Evolutionary conservation across 352 stramenopile genomes (phyloP).

Genomic region (Globisporangium viniferum): DNA sequence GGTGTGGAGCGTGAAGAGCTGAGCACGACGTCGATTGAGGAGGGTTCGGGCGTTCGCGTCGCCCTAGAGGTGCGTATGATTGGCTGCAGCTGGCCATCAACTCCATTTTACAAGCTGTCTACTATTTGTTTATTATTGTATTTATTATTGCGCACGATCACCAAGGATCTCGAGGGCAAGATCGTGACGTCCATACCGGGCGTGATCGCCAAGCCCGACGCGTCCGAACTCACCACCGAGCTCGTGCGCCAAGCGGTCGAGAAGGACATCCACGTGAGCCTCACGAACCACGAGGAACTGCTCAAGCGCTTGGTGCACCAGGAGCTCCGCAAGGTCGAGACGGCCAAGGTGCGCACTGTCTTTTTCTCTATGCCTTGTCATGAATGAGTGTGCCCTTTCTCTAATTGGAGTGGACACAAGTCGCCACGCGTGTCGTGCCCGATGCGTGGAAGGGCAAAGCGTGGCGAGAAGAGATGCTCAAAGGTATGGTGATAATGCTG

Average conservation of each 20-base stretch:
- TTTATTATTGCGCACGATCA: slow-evolving; percentile 46
- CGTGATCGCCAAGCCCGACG: slow-evolving; percentile 65
- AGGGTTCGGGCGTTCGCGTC: no score
- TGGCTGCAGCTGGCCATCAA: no score
- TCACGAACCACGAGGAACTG: slow-evolving; percentile 86
- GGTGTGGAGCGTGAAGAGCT: no score
- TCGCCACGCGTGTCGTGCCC: slow-evolving; percentile 44
- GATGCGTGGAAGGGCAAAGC: slow-evolving; percentile 62
- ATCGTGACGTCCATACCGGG: slow-evolving; percentile 66
- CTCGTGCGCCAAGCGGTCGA: slow-evolving; percentile 82
- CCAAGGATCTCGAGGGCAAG: slow-evolving; percentile 78
- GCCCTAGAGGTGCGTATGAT: no score
- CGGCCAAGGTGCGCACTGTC: slow-evolving; percentile 40
- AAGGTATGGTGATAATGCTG: slow-evolving; percentile 18
- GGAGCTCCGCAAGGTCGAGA: slow-evolving; percentile 73
- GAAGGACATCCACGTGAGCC: slow-evolving; percentile 81
- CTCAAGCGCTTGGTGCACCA: slow-evolving; percentile 88
- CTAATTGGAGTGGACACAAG: slow-evolving; percentile 13
- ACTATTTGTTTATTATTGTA: no score
- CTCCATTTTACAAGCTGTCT: no score
- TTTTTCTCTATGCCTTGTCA: neutral
- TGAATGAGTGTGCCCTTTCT: no score
- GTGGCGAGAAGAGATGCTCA: slow-evolving; percentile 40
- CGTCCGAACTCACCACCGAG: slow-evolving; percentile 69
- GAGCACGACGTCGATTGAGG: no score